A percentile compares a stretch with the other conserved stretches of the same genome.
Evolutionary conservation across 148 eudicot genomes (phyloP).

Genomic region (Heliosperma pusillum): DNA sequence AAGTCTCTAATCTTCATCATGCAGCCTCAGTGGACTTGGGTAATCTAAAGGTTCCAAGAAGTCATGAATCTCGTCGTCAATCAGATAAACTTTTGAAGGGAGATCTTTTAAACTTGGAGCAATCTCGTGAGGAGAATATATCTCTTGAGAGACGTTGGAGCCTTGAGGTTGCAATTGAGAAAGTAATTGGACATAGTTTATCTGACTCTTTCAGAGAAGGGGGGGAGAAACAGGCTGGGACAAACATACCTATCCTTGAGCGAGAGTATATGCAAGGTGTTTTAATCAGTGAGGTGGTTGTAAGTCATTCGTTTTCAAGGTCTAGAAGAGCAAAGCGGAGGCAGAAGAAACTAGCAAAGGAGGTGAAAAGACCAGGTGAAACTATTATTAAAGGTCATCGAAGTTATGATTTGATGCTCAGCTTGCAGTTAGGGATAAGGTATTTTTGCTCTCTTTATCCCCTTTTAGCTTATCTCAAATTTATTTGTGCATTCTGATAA

Average conservation of each 20-base stretch:
- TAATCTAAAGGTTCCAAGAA: conserved; percentile 45
- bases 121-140: conserved; percentile 45
- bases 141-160: conserved; percentile 87
- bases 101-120: conserved; percentile 43
- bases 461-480: conserved; percentile 7
- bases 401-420: conserved; percentile 97
- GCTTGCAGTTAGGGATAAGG: conserved; percentile 99
- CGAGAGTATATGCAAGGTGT: conserved; percentile 99
- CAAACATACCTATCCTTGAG: conserved; percentile 61
- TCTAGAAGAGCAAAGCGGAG: conserved; percentile 63
- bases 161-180: conserved; percentile 88
- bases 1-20: conserved; percentile 76
- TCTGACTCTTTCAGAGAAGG: conserved; percentile 46
- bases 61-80: conserved; percentile 40
- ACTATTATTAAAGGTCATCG: conserved; percentile 93
- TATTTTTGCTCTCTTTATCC: conserved; percentile 25
- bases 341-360: conserved; percentile 68
- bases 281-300: conserved; percentile 79
- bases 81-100: conserved; percentile 49
- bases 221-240: conserved; percentile 41
- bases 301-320: conserved; percentile 50
- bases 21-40: conserved; percentile 70
- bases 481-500: neutral
- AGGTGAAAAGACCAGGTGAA: conserved; percentile 90
- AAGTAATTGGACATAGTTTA: conserved; percentile 53